These are phyloP conservation scores for Agaricus subrufescens DNA, from an alignment of 768 basidiomycete species.

Conservation along the genomic window DNA sequence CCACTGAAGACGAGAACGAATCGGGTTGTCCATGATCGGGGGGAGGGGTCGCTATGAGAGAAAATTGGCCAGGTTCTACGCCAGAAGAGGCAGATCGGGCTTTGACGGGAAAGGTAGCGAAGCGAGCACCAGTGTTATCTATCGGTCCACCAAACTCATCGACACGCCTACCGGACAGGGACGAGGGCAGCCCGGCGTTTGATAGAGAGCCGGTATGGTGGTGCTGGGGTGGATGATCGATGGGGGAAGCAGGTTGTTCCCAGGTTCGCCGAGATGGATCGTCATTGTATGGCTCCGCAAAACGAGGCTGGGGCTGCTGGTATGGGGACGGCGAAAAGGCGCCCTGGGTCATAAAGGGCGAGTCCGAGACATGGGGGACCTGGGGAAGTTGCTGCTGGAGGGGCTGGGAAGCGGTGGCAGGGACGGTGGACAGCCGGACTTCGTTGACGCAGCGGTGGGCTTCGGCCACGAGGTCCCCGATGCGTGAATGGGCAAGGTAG, in stretches of 20 bases:
- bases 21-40: conserved; percentile 4
- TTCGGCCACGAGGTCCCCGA: conserved; percentile 58
- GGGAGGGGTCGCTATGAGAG: background rate
- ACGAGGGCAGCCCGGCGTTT: conserved; percentile 2
- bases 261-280: background rate
- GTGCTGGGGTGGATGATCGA: background rate
- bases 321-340: background rate
- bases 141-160: conserved; percentile 37
- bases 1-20: conserved; percentile 33
- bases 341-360: background rate
- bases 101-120: conserved; percentile 65
- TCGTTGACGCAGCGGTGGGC: conserved; percentile 52
- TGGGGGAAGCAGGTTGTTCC: conserved; percentile 11
- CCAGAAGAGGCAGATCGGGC: conserved; percentile 17
- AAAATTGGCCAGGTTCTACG: conserved; percentile 3
- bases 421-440: conserved; percentile 42
- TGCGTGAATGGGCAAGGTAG: conserved; percentile 65
- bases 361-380: conserved; percentile 1
- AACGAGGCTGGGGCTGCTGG: background rate
- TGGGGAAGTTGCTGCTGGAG: conserved; percentile 14
- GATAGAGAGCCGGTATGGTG: conserved; percentile 7
- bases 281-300: background rate
- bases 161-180: conserved; percentile 17
- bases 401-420: conserved; percentile 15
- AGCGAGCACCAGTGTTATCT: conserved; percentile 40